Percentiles rank a stretch among this genome's conserved stretches.
phyloP scores from a whole-genome alignment of 495 filamentous ascomycete genomes.

The Trichocladium antarcticum region DNA sequence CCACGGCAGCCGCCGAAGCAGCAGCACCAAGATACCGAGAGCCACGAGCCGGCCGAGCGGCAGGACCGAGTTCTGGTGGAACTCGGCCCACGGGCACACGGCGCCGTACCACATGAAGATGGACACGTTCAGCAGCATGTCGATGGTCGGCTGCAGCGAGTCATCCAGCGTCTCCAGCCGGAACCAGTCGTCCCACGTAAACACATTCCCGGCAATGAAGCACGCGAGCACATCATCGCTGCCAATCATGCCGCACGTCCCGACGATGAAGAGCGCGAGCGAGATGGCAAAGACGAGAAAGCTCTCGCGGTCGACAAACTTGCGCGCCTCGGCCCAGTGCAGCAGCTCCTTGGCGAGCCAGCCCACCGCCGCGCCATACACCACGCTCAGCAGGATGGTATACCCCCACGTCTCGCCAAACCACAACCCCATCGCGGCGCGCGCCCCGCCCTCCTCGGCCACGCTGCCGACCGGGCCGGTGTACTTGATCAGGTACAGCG shows the following conservation, averaged over 20 bases:
- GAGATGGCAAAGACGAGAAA: slow-evolving; percentile 61
- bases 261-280: slow-evolving; percentile 63
- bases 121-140: slow-evolving; percentile 65
- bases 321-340: slow-evolving; percentile 71
- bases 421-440: slow-evolving; percentile 68
- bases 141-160: slow-evolving; percentile 80
- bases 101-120: slow-evolving; percentile 91
- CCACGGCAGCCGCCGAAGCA: slow-evolving; percentile 68
- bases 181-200: slow-evolving; percentile 92
- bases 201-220: slow-evolving; percentile 85
- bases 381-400: slow-evolving; percentile 64
- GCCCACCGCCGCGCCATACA: slow-evolving; percentile 67
- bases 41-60: slow-evolving; percentile 67
- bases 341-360: slow-evolving; percentile 73
- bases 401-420: slow-evolving; percentile 83
- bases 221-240: slow-evolving; percentile 88
- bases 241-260: slow-evolving; percentile 80
- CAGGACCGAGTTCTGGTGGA: slow-evolving; percentile 56
- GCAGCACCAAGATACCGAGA: slow-evolving; percentile 67
- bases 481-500: slow-evolving; percentile 75
- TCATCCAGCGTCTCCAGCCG: slow-evolving; percentile 80
- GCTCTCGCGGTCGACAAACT: slow-evolving; percentile 79
- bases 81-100: slow-evolving; percentile 70
- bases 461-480: slow-evolving; percentile 43
- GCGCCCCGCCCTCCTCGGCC: slow-evolving; percentile 42